Conservation (phyloP, 768 basidiomycete species). For the Steccherinum ochraceum region DNA sequence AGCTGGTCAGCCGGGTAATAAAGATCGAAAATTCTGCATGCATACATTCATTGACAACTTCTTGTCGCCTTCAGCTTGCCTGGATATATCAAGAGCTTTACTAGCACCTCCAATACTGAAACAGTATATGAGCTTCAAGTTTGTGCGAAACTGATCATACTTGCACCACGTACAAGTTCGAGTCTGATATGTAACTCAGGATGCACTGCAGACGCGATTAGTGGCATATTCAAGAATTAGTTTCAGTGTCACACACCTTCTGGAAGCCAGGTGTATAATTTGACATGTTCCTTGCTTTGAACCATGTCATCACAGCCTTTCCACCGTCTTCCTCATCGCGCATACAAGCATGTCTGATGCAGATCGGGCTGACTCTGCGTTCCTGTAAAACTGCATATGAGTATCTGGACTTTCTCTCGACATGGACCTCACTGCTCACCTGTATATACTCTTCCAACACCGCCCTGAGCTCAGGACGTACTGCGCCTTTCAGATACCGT, state of each 20-base stretch:
- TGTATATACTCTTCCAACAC: conserved; percentile 4
- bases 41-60: conserved; percentile 57
- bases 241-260: conserved; percentile 41
- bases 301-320: conserved; percentile 66
- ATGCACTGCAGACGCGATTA: conserved; percentile 48
- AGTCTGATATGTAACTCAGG: conserved; percentile 71
- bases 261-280: conserved; percentile 68
- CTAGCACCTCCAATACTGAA: conserved; percentile 51
- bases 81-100: conserved; percentile 44
- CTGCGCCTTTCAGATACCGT: conserved; percentile 21
- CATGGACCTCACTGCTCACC: not conserved
- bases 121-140: not conserved
- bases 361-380: conserved; percentile 65
- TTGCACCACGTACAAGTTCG: conserved; percentile 59
- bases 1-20: not conserved
- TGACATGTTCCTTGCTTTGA: conserved; percentile 65
- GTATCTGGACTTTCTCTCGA: not conserved
- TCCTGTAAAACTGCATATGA: conserved; percentile 37
- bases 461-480: conserved; percentile 21
- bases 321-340: conserved; percentile 39
- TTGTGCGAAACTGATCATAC: not conserved
- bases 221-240: not conserved
- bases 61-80: conserved; percentile 37
- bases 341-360: conserved; percentile 48
- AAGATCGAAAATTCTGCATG: not conserved